Evolutionary conservation across 2,329 filamentous ascomycete genomes (phyloP).

Genomic region (Helminthosporium solani): DNA sequence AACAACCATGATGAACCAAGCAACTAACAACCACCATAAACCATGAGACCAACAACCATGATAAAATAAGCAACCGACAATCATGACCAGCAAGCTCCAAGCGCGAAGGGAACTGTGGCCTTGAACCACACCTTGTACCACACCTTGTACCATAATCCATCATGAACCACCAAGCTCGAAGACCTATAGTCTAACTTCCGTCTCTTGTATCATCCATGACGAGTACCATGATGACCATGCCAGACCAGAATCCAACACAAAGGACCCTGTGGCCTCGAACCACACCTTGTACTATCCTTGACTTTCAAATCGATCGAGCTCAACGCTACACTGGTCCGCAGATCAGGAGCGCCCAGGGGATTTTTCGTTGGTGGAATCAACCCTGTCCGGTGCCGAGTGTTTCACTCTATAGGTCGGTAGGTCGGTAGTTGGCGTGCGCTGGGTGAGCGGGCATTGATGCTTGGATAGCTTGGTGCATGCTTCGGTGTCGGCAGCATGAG

Average conservation of each 20-base stretch:
- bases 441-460: neutral
- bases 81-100: conserved; percentile 1
- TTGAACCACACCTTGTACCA: conserved; percentile 14
- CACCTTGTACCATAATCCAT: conserved; percentile 6
- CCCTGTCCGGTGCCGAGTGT: conserved; percentile 10
- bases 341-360: conserved; percentile 7
- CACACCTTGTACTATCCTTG: conserved; percentile 11
- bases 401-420: conserved; percentile 5
- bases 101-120: conserved; percentile 8
- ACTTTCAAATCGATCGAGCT: conserved; percentile 9
- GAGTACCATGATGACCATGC: neutral
- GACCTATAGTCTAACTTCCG: neutral
- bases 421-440: neutral
- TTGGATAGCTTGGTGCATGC: too few species aligned
- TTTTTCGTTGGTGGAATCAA: neutral
- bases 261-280: conserved; percentile 10
- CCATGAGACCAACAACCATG: neutral
- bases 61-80: neutral
- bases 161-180: neutral
- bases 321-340: conserved; percentile 9
- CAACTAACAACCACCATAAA: neutral
- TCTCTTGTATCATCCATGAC: neutral
- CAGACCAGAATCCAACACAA: neutral
- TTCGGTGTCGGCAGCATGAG: too few species aligned
- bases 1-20: neutral